Evolutionary conservation across 2,329 filamentous ascomycete species (phyloP).

Genomic region (Raffaelea albimanens): DNA sequence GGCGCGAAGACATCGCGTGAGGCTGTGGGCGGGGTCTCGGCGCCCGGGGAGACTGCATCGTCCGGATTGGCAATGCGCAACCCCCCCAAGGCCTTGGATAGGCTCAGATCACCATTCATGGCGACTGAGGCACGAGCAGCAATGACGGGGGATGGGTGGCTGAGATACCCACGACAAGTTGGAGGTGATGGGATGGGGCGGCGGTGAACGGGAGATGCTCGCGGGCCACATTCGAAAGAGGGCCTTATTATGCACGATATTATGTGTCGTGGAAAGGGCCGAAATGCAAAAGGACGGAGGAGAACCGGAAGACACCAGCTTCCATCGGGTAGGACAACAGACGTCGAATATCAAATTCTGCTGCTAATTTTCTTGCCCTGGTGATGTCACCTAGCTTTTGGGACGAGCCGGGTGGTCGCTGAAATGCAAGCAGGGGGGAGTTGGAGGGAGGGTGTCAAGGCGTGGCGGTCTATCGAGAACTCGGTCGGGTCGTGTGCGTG

Average conservation of each 20-base stretch:
- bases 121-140: slow-evolving; percentile 3
- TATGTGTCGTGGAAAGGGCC: neutral
- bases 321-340: slow-evolving; percentile 2
- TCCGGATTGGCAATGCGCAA: slow-evolving; percentile 96
- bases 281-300: neutral
- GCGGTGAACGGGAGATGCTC: slow-evolving; percentile 5
- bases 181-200: slow-evolving; percentile 4
- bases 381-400: no score
- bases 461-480: no score
- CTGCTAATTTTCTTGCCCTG: no score
- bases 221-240: slow-evolving; percentile 4
- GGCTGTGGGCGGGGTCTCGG: neutral
- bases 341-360: no score
- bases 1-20: slow-evolving; percentile 1
- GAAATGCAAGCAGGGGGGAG: no score
- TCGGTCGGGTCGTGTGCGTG: no score
- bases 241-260: neutral
- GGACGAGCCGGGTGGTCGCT: no score
- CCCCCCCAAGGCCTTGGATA: slow-evolving; percentile 86
- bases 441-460: no score
- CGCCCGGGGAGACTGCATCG: slow-evolving; percentile 29
- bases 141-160: neutral
- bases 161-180: neutral
- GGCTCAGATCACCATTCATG: slow-evolving; percentile 89
- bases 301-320: neutral